Base-by-base conservation (phyloP, 2,329 filamentous ascomycete genomes). In the Phyllosticta citrichinensis region DNA sequence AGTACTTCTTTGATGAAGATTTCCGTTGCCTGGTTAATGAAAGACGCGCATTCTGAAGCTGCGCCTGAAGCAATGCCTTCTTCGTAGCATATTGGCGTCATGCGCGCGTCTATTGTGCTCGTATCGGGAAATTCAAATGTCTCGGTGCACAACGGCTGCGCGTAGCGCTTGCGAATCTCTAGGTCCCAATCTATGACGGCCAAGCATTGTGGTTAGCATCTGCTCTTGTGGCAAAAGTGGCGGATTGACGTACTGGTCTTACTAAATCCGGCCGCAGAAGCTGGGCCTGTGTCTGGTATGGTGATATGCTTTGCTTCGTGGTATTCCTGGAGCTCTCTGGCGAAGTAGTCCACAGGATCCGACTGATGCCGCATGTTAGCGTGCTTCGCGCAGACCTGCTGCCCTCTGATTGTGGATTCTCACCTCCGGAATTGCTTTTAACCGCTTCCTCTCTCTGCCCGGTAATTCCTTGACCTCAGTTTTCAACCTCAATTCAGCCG, bases 221-320 rank as follows among this genome's bases (percentile, higher is more conserved):
- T 12, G 51, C 12, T n/a, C 14, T 50, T 5, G 12, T 12, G 9
- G 12, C 3, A 27, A 20, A n/a, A 12, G n/a, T 11, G 14, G 22
- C 2, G 20, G 5, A 22, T 25, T 22, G 27, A 75, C 86, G 71
- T 79, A 91, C 87, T 84, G 40, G 81, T 95, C 79, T 93, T 91
- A 66, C 89, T 91, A 54, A 93, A 80, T 20, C 87, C 87, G 27
- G 85, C 87, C 24, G 87, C 87, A 68, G 85, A 86, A 27, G 86
- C 81, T 25, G 87, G 85, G 9, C 85, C 81, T 61, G 89, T 83
- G 30, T 86, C 81, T 27, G 81, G 78, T 53, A 80, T 70, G 67
- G 80, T 81, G 59, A 71, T 73, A 55, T 70, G 63, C 58, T 73
- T 70, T 25, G 72, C 70, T 9, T 73, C 71, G 4, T 75, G 72